Percentiles rank a stretch among this genome's conserved stretches.
phyloP scores from a whole-genome alignment of 2,329 filamentous ascomycete species.

The Penicillium sp. region DNA sequence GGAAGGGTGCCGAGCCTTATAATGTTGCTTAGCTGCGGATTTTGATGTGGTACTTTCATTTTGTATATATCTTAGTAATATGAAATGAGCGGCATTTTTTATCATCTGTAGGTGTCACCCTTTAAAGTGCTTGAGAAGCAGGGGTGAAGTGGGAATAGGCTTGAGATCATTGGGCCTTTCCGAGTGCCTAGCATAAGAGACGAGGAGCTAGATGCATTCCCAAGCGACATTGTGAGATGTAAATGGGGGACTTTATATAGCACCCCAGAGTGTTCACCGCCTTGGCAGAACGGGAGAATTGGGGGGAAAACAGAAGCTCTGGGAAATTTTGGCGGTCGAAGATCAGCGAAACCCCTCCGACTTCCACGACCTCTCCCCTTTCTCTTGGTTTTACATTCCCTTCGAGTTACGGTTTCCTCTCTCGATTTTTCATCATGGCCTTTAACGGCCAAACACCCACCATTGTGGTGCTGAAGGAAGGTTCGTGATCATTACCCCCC shows the following conservation, averaged over 20 bases:
- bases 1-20: conserved; percentile 50
- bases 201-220: too few species aligned
- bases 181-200: too few species aligned
- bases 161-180: too few species aligned
- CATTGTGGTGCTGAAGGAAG: conserved; percentile 97
- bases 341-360: conserved; percentile 35
- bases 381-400: conserved; percentile 21
- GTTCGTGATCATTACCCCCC: conserved; percentile 55
- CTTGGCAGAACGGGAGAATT: conserved; percentile 31
- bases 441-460: conserved; percentile 97
- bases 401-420: conserved; percentile 19
- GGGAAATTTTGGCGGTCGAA: conserved; percentile 44
- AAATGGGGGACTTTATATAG: not conserved
- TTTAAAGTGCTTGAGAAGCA: not conserved
- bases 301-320: conserved; percentile 36
- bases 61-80: not conserved
- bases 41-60: not conserved
- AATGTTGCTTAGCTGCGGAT: not conserved
- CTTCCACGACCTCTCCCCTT: conserved; percentile 28
- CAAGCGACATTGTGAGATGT: not conserved
- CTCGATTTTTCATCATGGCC: conserved; percentile 64
- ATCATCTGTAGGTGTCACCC: not conserved
- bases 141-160: too few species aligned
- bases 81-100: not conserved
- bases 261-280: conserved; percentile 30